Percentiles rank a stretch among this genome's conserved stretches.
Evolutionary conservation across 192 early-diverging fungal species (phyloP).

Genomic region (Ambispora gerdemannii): DNA sequence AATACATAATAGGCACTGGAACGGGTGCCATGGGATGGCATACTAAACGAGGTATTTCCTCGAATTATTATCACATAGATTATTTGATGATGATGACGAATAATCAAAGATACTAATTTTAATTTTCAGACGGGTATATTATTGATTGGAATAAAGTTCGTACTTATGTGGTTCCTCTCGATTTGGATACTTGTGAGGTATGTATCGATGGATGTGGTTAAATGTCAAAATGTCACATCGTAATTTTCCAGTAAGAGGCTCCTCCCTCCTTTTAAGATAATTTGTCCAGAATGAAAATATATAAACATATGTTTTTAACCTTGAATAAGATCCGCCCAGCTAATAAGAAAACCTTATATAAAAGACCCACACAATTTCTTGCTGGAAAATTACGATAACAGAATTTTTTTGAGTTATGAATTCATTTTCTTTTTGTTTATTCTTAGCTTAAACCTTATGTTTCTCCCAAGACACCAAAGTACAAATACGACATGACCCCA

Average conservation of each 20-base stretch:
- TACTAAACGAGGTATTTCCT: conserved; percentile 42
- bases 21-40: conserved; percentile 62
- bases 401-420: no score
- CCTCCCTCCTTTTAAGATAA: no score
- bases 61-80: background rate
- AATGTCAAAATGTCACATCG: no score
- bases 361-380: no score
- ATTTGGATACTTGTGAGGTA: background rate
- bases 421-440: background rate
- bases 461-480: background rate
- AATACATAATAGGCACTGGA: conserved; percentile 45
- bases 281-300: no score
- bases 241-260: no score
- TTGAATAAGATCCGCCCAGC: background rate
- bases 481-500: background rate
- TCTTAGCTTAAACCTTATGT: background rate
- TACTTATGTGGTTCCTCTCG: conserved; percentile 52
- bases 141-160: conserved; percentile 60
- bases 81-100: background rate
- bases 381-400: no score
- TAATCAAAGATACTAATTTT: background rate
- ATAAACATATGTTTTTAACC: background rate
- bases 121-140: conserved; percentile 44
- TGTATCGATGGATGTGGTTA: no score
- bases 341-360: no score